Conservation (phyloP, 352 stramenopile species). For the Blastocystis sp. region DNA sequence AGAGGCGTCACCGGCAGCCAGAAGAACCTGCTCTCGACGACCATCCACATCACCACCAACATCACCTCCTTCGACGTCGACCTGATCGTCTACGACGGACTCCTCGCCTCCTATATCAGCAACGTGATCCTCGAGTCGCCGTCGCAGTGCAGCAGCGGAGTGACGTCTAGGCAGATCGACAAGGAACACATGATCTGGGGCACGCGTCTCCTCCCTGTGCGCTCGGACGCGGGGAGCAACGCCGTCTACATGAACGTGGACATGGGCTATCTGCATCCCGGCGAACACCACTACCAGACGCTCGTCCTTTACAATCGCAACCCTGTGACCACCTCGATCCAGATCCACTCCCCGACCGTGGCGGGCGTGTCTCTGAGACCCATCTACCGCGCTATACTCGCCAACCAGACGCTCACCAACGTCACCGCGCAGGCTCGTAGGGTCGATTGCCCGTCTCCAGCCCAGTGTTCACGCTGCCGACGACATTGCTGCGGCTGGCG, state of each 20-base stretch:
- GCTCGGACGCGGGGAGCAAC: background rate
- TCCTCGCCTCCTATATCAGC: background rate
- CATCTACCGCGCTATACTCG: conserved; percentile 8
- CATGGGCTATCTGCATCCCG: conserved; percentile 23
- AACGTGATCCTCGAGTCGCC: background rate
- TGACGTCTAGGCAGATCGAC: background rate
- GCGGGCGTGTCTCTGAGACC: background rate
- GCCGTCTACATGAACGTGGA: background rate
- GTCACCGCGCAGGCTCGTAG: background rate
- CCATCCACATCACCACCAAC: background rate
- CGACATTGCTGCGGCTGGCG: background rate
- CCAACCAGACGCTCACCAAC: conserved; percentile 1
- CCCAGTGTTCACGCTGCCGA: conserved; percentile 29
- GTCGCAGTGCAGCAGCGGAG: background rate
- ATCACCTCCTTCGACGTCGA: conserved; percentile 8
- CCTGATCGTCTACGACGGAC: conserved; percentile 22
- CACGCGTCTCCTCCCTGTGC: background rate
- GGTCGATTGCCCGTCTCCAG: background rate
- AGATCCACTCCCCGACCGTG: background rate
- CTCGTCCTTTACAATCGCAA: conserved; percentile 50
- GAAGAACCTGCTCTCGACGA: background rate
- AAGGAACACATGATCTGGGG: conserved; percentile 1
- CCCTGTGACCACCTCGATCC: background rate
- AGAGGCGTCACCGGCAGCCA: background rate
- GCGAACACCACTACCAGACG: conserved; percentile 42